Evolutionary conservation across 805 yeast genomes (phyloP).

Genomic region (Kazachstania kunashirensis): DNA sequence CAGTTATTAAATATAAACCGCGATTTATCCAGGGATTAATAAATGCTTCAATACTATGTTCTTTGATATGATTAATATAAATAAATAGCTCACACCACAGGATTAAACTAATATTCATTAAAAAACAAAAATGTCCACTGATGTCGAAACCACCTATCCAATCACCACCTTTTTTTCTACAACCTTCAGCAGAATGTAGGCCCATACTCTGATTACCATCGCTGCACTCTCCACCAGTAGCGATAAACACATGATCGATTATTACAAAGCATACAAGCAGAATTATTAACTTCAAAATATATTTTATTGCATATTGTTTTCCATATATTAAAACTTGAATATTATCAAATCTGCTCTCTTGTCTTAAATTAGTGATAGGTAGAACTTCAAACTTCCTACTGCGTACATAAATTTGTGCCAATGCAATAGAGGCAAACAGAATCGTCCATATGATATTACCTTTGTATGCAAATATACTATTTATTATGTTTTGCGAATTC

Average conservation of each 20-base stretch:
- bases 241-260: conserved; percentile 27
- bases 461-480: conserved; percentile 30
- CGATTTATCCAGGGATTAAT: conserved; percentile 5
- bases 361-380: conserved; percentile 7
- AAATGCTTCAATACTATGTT: conserved; percentile 6
- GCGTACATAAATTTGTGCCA: conserved; percentile 12
- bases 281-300: conserved; percentile 18
- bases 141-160: conserved; percentile 47
- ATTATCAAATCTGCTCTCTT: conserved; percentile 1
- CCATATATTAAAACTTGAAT: conserved; percentile 4
- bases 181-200: conserved; percentile 27
- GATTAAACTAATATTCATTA: conserved; percentile 36
- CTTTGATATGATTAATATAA: conserved; percentile 8
- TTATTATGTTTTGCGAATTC: conserved; percentile 23
- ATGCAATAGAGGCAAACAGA: conserved; percentile 18
- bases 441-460: conserved; percentile 27
- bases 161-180: conserved; percentile 26
- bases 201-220: conserved; percentile 5
- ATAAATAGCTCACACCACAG: conserved; percentile 30
- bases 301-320: conserved; percentile 20
- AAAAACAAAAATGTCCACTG: conserved; percentile 44
- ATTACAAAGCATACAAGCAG: conserved; percentile 21
- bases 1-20: conserved; percentile 4
- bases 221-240: conserved; percentile 30
- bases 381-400: conserved; percentile 7